Evolutionary conservation across 2,329 filamentous ascomycete species (phyloP).

Genomic region (Aspergillus japonicus): DNA sequence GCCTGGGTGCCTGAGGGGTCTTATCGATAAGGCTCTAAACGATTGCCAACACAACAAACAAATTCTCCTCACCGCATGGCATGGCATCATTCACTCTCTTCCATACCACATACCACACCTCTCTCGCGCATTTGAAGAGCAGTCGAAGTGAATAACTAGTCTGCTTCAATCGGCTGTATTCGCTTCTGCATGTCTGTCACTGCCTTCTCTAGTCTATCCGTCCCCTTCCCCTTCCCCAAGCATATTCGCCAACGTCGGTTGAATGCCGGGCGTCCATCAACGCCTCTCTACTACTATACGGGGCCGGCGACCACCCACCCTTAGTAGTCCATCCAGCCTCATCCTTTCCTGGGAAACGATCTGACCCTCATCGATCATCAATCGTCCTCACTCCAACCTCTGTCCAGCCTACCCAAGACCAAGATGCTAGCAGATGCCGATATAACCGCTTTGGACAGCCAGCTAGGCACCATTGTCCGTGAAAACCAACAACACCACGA

Average conservation of each 20-base stretch:
- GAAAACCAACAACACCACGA: conserved; percentile 32
- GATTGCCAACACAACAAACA: neutral
- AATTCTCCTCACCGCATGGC: too few relatives aligned
- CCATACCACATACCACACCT: neutral
- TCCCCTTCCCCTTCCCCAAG: neutral
- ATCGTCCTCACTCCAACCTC: neutral
- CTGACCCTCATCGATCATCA: neutral
- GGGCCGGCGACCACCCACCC: neutral
- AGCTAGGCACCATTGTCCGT: conserved; percentile 11
- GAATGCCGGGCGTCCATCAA: neutral
- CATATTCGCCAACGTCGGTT: neutral
- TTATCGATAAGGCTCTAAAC: neutral
- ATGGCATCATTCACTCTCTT: neutral
- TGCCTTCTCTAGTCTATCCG: neutral
- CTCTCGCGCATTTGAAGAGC: neutral
- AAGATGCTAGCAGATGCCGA: conserved; percentile 22
- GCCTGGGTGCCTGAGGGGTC: neutral
- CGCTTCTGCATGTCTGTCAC: too few relatives aligned
- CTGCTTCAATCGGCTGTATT: too few relatives aligned
- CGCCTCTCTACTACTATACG: neutral
- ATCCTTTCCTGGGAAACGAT: neutral
- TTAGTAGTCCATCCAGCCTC: neutral
- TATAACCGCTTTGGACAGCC: conserved; percentile 15
- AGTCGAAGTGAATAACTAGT: too few relatives aligned
- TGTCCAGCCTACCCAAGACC: neutral